Base-by-base conservation (phyloP, 73 alveolate genomes). In the Tetrahymena thermophila region DNA sequence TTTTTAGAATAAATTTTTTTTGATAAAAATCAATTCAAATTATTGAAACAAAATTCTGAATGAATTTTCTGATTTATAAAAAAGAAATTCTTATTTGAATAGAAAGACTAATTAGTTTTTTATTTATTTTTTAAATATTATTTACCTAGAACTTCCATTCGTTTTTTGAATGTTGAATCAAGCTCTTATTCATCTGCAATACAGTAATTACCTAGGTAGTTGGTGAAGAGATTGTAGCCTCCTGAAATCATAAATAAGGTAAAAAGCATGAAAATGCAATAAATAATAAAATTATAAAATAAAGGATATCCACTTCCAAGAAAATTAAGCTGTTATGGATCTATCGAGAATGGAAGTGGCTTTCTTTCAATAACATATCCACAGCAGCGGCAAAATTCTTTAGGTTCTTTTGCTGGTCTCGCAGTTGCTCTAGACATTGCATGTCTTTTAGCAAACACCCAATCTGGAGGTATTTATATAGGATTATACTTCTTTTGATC, bases 361-460 rank as follows among this genome's bases (percentile, higher is more conserved):
- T 37, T 38, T 43, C 58, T 93, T 19, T 56, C 43, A 38, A 94
- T 28, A 5, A 84, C 35, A 83, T 94, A 94, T 11, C 96, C 96
- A 56, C 96, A 94, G 43, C 96, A 94, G 21, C 31, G 56, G 35
- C 96, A 94, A 34, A 94, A 35, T 94, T 94, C 71, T 28, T 94
- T 40, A 23, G 89, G 94, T 9, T 95, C 94, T 83, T 95, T 89
- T 50, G 57, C 35, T 8, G 93, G 95, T 35, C 43, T 31, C 10
- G 97, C 97, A 4, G 97, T 95, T 6, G 95, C 58, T 34, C 97
- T 23, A 6, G 97, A 43, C 38, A 50, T 84, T 19, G 97, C 97
- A 93, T 95, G 97, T 13, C 43, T 89, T 57, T 93, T 44, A 31
- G 97, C 97, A 25, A 95, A 84, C 17, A 85, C 95, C 97, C 97